Base-by-base conservation (phyloP, 371 early-diverging fungal species). In the Mortierella sp. region DNA sequence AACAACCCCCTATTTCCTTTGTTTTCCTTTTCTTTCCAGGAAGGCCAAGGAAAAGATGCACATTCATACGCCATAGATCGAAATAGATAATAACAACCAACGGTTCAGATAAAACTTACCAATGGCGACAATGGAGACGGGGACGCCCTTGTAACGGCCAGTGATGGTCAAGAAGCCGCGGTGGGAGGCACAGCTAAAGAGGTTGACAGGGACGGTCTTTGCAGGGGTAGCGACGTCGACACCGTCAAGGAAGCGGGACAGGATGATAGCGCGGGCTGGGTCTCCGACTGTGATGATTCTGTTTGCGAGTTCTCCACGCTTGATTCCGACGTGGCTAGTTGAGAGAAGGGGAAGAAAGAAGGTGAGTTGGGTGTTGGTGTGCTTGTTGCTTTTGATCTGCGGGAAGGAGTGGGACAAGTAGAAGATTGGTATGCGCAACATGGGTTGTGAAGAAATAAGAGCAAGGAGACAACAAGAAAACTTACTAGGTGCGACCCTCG, bases 271-370 rank as follows among this genome's bases (percentile, higher is more conserved):
- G 40, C 98, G 91, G 48, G 90, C 90, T 28, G 93, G 94, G 86
- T 98, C 99, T 44, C 99, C 99, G 40, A 98, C 99, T 2, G 98
- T 98, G 55, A 98, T 74, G 73, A 98, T 93, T 74, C 98, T 92
- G 89, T 96, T 96, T 43, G 98, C 96, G 21, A 97, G 95, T 84
- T 98, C 95, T 19, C 97, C 97, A 26, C 76, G 77, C 80, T 94
- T 95, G 19, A 95, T 91, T 75, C 93, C 94, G 28, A 98, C 92
- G 80, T 98, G 98, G 88, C 86, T 85, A 73, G 26, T 24, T 57
- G n/a, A 28, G 43, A 9, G 43, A n/a, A 46, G 19, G 21, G 54
- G 48, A 31, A 16, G 40, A 43, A 31, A 59, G 26, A 46, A 3
- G 61, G 5, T 11, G 37, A 37, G 16, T 1, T 54, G n/a, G n/a